Evolutionary conservation across 192 early-diverging fungal species (phyloP).

Genomic region (Backusella luteola): DNA sequence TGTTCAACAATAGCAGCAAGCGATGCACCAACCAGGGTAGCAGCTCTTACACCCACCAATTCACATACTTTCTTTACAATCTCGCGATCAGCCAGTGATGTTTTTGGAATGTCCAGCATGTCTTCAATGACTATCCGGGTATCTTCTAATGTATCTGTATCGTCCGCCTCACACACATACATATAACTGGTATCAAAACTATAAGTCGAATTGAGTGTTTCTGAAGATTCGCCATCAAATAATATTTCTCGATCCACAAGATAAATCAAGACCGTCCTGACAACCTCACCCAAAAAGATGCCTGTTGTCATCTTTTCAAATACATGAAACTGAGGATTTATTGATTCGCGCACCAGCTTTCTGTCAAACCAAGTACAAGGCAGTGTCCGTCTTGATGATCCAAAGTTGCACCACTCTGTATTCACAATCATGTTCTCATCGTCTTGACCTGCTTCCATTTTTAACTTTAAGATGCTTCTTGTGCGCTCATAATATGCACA

Average conservation of each 20-base stretch:
- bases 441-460: slow-evolving; percentile 14
- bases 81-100: slow-evolving; percentile 73
- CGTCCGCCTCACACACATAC: slow-evolving; percentile 71
- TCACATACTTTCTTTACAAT: slow-evolving; percentile 79
- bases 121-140: slow-evolving; percentile 72
- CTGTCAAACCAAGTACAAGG: slow-evolving; percentile 84
- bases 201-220: slow-evolving; percentile 59
- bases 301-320: slow-evolving; percentile 95
- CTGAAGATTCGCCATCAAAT: slow-evolving; percentile 66
- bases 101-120: slow-evolving; percentile 57
- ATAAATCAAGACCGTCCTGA: slow-evolving; percentile 72
- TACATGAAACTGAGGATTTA: slow-evolving; percentile 74
- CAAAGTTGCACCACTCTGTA: slow-evolving; percentile 94
- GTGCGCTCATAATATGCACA: slow-evolving; percentile 68
- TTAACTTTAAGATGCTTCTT: slow-evolving; percentile 41
- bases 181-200: slow-evolving; percentile 77
- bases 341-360: slow-evolving; percentile 77
- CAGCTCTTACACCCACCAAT: slow-evolving; percentile 78
- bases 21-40: slow-evolving; percentile 70
- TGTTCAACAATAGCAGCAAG: slow-evolving; percentile 58
- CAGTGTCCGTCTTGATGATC: slow-evolving; percentile 63
- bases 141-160: slow-evolving; percentile 55
- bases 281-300: slow-evolving; percentile 87
- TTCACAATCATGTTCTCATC: slow-evolving; percentile 81
- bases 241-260: slow-evolving; percentile 77